Evolutionary conservation across 1,284 basidiomycete genomes (phyloP).

Genomic region (Ganoderma leucocontextum): DNA sequence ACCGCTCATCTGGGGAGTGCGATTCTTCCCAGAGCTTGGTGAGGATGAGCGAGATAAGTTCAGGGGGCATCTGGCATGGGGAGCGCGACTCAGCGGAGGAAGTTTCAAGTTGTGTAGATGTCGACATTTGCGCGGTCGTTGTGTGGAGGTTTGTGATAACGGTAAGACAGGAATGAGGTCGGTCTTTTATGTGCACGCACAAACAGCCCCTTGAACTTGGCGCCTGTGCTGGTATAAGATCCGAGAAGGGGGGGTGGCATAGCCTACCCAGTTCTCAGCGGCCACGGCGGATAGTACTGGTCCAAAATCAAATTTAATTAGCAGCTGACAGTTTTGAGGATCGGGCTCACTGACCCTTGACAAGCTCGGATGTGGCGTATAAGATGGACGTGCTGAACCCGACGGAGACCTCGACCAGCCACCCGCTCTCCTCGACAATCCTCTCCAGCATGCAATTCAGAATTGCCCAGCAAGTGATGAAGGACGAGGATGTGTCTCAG

Average conservation of each 20-base stretch:
- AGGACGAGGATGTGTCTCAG: too few relatives aligned
- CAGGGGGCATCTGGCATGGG: constrained; percentile 41
- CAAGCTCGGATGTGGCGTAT: too few relatives aligned
- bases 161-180: background rate
- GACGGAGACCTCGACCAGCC: too few relatives aligned
- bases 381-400: too few relatives aligned
- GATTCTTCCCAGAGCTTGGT: constrained; percentile 43
- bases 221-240: background rate
- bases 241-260: background rate
- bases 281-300: too few relatives aligned
- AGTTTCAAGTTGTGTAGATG: background rate
- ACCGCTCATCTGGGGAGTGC: constrained; percentile 42
- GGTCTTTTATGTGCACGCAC: background rate
- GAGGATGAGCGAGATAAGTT: constrained; percentile 48
- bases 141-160: background rate
- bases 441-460: too few relatives aligned
- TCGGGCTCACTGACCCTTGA: too few relatives aligned
- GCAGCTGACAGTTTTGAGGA: too few relatives aligned
- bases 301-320: too few relatives aligned
- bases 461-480: too few relatives aligned
- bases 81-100: constrained; percentile 3
- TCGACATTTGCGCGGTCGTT: background rate
- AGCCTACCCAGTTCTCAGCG: too few relatives aligned
- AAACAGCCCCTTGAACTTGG: background rate
- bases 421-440: too few relatives aligned